phyloP scores from a whole-genome alignment of 2,329 filamentous ascomycete genomes.

The Apiospora saccharicola region DNA sequence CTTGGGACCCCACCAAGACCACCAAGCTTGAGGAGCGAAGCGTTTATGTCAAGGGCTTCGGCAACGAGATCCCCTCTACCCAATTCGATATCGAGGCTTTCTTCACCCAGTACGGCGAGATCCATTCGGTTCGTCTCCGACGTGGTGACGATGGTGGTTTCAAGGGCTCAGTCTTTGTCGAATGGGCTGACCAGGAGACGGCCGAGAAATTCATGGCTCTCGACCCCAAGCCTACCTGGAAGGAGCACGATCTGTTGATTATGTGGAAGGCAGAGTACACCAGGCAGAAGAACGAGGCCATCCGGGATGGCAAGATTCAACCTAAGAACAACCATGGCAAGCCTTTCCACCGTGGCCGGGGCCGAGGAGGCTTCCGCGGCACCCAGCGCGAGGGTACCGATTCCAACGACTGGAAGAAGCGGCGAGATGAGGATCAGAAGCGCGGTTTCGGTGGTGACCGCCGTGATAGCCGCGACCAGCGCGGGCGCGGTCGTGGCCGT shows the following conservation, averaged over 20 bases:
- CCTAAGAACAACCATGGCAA: constrained; percentile 54
- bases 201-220: constrained; percentile 81
- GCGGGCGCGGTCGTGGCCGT: constrained; percentile 48
- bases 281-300: constrained; percentile 76
- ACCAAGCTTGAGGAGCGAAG: constrained; percentile 75
- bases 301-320: constrained; percentile 73
- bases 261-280: constrained; percentile 91
- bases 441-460: constrained; percentile 62
- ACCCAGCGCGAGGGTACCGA: constrained; percentile 51
- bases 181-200: constrained; percentile 82
- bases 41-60: constrained; percentile 95
- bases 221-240: constrained; percentile 84
- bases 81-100: constrained; percentile 96
- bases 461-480: constrained; percentile 49
- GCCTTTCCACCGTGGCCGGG: constrained; percentile 44
- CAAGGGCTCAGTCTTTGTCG: constrained; percentile 97
- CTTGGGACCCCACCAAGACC: constrained; percentile 67
- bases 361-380: constrained; percentile 48
- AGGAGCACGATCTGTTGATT: constrained; percentile 79
- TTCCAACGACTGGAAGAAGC: constrained; percentile 69
- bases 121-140: constrained; percentile 86
- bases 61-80: constrained; percentile 79
- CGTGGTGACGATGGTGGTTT: constrained; percentile 76
- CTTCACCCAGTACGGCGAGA: constrained; percentile 81
- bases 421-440: constrained; percentile 68